Conservation (phyloP, 164 flowering plant species). For the Kalanchoe fedtschenkoi region DNA sequence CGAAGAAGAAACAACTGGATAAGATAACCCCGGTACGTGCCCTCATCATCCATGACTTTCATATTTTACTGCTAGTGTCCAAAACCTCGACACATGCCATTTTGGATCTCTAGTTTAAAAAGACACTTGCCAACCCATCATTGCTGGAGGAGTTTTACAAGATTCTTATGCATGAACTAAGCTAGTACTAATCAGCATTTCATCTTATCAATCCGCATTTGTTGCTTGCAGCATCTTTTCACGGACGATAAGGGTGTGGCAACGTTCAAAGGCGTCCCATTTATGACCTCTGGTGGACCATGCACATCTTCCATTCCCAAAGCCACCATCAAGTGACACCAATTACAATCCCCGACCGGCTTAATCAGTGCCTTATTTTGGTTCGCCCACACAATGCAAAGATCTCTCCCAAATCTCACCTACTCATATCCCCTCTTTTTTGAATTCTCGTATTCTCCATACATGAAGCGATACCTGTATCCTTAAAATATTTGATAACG, state of each 20-base stretch:
- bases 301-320: conserved; percentile 66
- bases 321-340: conserved; percentile 47
- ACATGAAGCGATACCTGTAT: too few relatives aligned
- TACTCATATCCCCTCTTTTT: not conserved
- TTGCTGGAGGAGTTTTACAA: not conserved
- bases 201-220: not conserved
- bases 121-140: too few relatives aligned
- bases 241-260: conserved; percentile 85
- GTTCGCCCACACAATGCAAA: not conserved
- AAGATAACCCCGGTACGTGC: conserved; percentile 78
- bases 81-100: not conserved
- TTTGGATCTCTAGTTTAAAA: too few relatives aligned
- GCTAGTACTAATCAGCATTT: not conserved
- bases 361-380: not conserved
- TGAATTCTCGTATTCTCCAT: too few relatives aligned
- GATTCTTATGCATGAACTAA: conserved; percentile 1
- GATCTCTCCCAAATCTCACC: conserved; percentile 4
- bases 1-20: conserved; percentile 95
- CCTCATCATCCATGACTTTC: not conserved
- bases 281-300: conserved; percentile 91
- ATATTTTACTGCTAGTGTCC: too few relatives aligned
- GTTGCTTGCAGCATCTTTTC: conserved; percentile 61
- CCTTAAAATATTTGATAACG: too few relatives aligned
- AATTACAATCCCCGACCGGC: not conserved
- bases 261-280: conserved; percentile 81